A percentile compares a stretch with the other conserved stretches of the same genome.
phyloP scores from a whole-genome alignment of 2,329 filamentous ascomycete genomes.

The Leptographium flavum region DNA sequence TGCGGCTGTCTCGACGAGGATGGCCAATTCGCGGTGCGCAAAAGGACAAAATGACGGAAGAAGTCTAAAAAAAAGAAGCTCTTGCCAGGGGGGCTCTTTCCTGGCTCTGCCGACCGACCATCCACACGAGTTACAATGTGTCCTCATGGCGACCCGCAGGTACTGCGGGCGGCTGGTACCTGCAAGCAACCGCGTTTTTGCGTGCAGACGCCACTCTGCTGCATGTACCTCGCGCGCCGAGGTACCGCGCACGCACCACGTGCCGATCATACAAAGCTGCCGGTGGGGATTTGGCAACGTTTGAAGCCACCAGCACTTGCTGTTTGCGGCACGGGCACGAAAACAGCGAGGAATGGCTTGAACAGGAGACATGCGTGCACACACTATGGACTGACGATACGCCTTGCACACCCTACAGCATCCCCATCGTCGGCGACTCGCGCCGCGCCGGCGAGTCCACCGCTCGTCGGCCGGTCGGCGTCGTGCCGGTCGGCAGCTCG shows the following conservation, averaged over 20 bases:
- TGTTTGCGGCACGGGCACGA: too few species aligned
- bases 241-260: background rate
- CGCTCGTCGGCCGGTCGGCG: background rate
- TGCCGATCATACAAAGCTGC: background rate
- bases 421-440: background rate
- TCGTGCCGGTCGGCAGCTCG: background rate
- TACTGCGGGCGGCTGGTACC: background rate
- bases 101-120: too few species aligned
- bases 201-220: too few species aligned
- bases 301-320: too few species aligned
- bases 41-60: background rate
- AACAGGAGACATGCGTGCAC: too few species aligned
- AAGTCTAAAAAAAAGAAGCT: background rate
- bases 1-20: background rate
- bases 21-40: background rate
- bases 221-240: background rate
- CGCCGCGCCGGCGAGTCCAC: background rate
- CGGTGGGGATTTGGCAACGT: background rate
- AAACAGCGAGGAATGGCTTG: too few species aligned
- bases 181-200: too few species aligned
- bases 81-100: background rate
- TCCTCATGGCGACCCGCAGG: background rate
- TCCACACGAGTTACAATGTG: background rate
- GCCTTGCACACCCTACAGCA: background rate
- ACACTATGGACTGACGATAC: too few species aligned